Conservation (phyloP, 1,139 yeast genomes). For the Saccharomyces hybrid region DNA sequence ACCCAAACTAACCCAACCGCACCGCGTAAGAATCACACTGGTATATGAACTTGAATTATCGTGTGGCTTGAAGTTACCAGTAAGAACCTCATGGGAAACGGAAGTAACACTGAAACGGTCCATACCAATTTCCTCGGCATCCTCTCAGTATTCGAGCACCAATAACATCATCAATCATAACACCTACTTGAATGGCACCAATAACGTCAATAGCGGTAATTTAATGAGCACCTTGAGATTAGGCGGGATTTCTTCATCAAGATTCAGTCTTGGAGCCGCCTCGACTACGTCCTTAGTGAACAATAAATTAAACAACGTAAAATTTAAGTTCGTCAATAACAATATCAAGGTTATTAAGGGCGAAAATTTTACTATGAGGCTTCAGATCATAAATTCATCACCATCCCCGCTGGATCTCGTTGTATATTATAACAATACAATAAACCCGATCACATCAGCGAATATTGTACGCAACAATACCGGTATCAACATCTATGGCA, state of each 20-base stretch:
- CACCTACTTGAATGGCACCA: background rate
- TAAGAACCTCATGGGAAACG: conserved; percentile 30
- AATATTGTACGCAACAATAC: background rate
- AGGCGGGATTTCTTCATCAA: conserved; percentile 5
- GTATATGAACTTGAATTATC: conserved; percentile 14
- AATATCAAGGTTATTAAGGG: conserved; percentile 18
- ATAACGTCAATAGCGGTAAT: background rate
- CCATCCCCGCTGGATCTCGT: conserved; percentile 22
- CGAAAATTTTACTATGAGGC: conserved; percentile 19
- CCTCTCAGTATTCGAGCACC: conserved; percentile 7
- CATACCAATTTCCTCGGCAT: conserved; percentile 11
- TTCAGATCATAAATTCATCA: conserved; percentile 27
- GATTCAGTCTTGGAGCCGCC: conserved; percentile 10
- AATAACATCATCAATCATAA: background rate
- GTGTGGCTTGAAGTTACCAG: conserved; percentile 11
- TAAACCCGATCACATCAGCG: conserved; percentile 6
- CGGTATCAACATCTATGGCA: background rate
- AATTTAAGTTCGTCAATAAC: conserved; percentile 21
- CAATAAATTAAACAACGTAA: conserved; percentile 20
- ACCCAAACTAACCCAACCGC: conserved; percentile 12
- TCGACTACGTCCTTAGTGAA: conserved; percentile 19
- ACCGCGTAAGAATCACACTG: conserved; percentile 23
- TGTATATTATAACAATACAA: conserved; percentile 23
- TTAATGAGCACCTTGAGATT: background rate
- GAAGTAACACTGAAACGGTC: conserved; percentile 26